Evolutionary conservation across 164 flowering plant species (phyloP).

Genomic region (Stephania yunnanensis): DNA sequence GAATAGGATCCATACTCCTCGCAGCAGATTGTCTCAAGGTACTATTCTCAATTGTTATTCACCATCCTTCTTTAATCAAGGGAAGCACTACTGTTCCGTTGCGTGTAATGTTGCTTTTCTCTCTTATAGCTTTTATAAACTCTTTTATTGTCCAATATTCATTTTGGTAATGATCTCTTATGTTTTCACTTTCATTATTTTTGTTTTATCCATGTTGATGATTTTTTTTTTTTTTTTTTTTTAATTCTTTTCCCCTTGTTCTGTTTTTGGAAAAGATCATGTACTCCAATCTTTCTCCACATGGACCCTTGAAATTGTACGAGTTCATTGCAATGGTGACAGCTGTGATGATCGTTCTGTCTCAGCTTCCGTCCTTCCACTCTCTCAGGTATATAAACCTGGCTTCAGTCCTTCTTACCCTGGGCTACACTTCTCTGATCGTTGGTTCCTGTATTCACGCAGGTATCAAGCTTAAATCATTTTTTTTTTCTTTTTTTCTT

Average conservation of each 20-base stretch:
- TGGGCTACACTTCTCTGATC: constrained; percentile 81
- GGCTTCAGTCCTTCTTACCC: constrained; percentile 74
- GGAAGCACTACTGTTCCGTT: no score
- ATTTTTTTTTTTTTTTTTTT: background rate
- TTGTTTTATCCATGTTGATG: background rate
- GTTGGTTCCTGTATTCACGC: constrained; percentile 80
- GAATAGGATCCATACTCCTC: constrained; percentile 75
- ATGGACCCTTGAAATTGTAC: constrained; percentile 71
- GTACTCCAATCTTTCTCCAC: constrained; percentile 58
- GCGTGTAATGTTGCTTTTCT: no score
- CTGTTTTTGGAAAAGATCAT: constrained; percentile 43
- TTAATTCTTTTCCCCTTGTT: background rate
- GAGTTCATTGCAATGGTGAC: constrained; percentile 90
- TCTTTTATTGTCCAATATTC: background rate
- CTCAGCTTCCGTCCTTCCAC: constrained; percentile 91
- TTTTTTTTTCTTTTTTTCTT: no score
- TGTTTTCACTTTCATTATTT: background rate
- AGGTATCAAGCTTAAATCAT: constrained; percentile 33
- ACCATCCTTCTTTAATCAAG: background rate
- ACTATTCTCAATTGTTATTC: background rate
- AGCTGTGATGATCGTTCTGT: constrained; percentile 70
- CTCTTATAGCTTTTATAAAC: no score
- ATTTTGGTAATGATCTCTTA: background rate
- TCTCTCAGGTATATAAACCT: constrained; percentile 86
- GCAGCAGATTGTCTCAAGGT: constrained; percentile 81